Percentiles rank a stretch among this genome's conserved stretches.
Evolutionary conservation across 2,329 filamentous ascomycete species (phyloP).

Genomic region (Penicillium concentricum): DNA sequence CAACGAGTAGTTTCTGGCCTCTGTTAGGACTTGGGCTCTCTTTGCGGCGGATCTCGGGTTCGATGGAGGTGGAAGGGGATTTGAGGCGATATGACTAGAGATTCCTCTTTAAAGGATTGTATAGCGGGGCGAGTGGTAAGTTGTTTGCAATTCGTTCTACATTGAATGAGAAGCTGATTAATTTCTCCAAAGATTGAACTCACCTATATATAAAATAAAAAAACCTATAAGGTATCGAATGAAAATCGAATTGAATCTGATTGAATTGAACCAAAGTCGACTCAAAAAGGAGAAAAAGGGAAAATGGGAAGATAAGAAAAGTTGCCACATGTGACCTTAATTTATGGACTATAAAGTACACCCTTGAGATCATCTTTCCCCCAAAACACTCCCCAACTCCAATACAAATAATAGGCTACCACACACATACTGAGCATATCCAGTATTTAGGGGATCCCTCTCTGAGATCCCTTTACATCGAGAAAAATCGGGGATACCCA

Average conservation of each 20-base stretch:
- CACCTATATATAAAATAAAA: neutral
- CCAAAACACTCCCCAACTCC: neutral
- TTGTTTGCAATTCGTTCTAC: neutral
- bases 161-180: neutral
- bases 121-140: neutral
- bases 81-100: neutral
- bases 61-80: neutral
- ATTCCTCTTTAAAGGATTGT: neutral
- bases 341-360: neutral
- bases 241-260: neutral
- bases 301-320: neutral
- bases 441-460: too few species aligned
- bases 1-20: slow-evolving; percentile 18
- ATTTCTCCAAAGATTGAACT: neutral
- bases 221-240: neutral
- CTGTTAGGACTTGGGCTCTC: slow-evolving; percentile 1
- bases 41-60: neutral
- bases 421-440: neutral
- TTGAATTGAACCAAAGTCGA: neutral
- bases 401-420: neutral
- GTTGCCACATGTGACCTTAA: neutral
- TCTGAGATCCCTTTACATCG: too few species aligned
- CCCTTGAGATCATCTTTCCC: too few species aligned
- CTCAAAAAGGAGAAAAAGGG: neutral
- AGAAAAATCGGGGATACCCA: too few species aligned